Evolutionary conservation across 805 yeast genomes (phyloP).

Genomic region (Isabelozyma pseudorhagii): DNA sequence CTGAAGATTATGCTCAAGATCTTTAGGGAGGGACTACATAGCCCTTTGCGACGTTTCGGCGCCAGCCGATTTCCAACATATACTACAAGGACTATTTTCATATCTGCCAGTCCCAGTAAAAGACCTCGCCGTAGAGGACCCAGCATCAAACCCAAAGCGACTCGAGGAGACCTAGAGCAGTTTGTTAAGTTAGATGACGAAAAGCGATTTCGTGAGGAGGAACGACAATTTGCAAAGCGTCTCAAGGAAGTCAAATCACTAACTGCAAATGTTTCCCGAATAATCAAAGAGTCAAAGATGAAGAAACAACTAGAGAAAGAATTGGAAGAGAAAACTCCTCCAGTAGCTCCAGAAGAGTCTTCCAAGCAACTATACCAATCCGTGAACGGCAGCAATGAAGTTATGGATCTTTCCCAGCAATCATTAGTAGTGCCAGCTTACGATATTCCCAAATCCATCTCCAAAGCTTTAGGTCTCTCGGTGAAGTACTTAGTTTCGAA

Average conservation of each 20-base stretch:
- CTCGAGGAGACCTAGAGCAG: background rate
- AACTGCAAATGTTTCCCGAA: conserved; percentile 26
- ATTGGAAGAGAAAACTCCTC: background rate
- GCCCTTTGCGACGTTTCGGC: background rate
- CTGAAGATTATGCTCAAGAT: background rate
- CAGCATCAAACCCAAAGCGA: background rate
- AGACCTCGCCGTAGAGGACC: background rate
- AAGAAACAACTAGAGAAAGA: conserved; percentile 11
- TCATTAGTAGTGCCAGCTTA: conserved; percentile 16
- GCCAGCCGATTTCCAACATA: background rate
- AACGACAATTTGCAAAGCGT: conserved; percentile 18
- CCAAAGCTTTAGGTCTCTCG: conserved; percentile 36
- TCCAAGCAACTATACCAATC: background rate
- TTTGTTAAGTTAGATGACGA: conserved; percentile 15
- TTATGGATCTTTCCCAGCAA: conserved; percentile 2
- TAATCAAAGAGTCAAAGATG: conserved; percentile 14
- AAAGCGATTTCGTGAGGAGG: conserved; percentile 15
- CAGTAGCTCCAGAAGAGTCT: background rate
- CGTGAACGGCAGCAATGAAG: background rate
- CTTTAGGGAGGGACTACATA: background rate
- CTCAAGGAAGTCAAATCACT: conserved; percentile 24
- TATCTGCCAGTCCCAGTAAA: background rate
- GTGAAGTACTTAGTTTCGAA: conserved; percentile 36
- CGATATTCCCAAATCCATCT: conserved; percentile 34
- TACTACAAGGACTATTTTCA: background rate